A percentile compares a stretch with the other conserved stretches of the same genome.
Evolutionary conservation across 805 yeast species (phyloP).

Genomic region (Wickerhamiella kurtzmanii): DNA sequence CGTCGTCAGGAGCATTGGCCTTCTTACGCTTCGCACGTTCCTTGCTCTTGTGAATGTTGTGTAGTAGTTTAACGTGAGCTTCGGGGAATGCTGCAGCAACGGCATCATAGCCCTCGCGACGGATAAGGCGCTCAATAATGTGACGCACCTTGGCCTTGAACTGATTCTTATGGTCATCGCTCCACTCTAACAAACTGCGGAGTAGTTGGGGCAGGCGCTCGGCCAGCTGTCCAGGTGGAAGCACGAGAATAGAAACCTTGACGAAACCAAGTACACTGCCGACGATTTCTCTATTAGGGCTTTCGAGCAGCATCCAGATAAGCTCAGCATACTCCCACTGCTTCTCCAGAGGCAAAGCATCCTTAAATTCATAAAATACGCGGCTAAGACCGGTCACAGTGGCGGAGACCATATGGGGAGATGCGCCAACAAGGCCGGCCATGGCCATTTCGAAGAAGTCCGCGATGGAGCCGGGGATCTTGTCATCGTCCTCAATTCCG

Average conservation of each 20-base stretch:
- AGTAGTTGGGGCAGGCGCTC: slow-evolving; percentile 54
- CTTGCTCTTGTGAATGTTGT: slow-evolving; percentile 73
- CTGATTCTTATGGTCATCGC: slow-evolving; percentile 91
- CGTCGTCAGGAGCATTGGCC: slow-evolving; percentile 39
- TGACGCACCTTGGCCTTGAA: slow-evolving; percentile 89
- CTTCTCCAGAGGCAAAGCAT: slow-evolving; percentile 43
- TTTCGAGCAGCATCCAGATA: slow-evolving; percentile 78
- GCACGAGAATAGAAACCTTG: slow-evolving; percentile 70
- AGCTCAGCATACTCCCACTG: slow-evolving; percentile 70
- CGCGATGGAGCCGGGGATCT: slow-evolving; percentile 51
- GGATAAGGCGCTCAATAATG: slow-evolving; percentile 75
- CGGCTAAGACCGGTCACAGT: slow-evolving; percentile 82
- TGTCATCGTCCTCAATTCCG: slow-evolving; percentile 51
- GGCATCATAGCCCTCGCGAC: slow-evolving; percentile 83
- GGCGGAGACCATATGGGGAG: slow-evolving; percentile 96
- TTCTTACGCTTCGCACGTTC: slow-evolving; percentile 72
- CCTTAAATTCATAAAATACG: slow-evolving; percentile 72
- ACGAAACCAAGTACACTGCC: slow-evolving; percentile 90
- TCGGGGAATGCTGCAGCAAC: slow-evolving; percentile 79
- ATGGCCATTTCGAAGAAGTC: slow-evolving; percentile 87
- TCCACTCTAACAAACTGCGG: slow-evolving; percentile 71
- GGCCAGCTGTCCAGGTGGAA: slow-evolving; percentile 65
- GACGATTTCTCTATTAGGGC: slow-evolving; percentile 85
- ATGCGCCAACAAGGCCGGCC: slow-evolving; percentile 90
- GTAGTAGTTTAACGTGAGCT: slow-evolving; percentile 68